These are phyloP conservation scores for Tagetes erecta DNA, from an alignment of 129 eudicot genomes.

Conservation along the genomic window DNA sequence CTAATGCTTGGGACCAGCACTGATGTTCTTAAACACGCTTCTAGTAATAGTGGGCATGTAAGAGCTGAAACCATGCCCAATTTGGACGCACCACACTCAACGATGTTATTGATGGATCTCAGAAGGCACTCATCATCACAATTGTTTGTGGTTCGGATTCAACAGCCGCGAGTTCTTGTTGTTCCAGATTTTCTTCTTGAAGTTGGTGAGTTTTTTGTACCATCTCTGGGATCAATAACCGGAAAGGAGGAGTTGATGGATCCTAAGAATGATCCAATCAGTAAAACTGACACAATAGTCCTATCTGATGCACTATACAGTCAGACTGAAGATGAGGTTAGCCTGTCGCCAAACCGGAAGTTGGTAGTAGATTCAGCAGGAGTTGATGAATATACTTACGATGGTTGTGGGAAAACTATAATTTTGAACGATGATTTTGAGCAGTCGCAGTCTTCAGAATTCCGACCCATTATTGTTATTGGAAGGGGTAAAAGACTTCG, in stretches of 20 bases:
- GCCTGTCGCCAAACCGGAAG: conserved; percentile 69
- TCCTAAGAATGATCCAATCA: conserved; percentile 85
- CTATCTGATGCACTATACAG: conserved; percentile 56
- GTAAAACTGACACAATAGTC: conserved; percentile 52
- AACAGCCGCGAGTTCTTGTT: conserved; percentile 91
- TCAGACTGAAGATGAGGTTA: conserved; percentile 74
- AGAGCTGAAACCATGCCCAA: conserved; percentile 43
- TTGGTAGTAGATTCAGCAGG: conserved; percentile 80
- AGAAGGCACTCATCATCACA: conserved; percentile 82
- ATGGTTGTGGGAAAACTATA: conserved; percentile 85
- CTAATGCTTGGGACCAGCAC: conserved; percentile 92
- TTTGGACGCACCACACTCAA: conserved; percentile 64
- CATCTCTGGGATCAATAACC: conserved; percentile 80
- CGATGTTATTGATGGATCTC: conserved; percentile 87
- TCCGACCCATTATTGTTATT: conserved; percentile 72
- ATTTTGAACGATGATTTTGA: conserved; percentile 51
- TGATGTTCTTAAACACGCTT: conserved; percentile 61
- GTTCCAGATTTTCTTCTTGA: conserved; percentile 96
- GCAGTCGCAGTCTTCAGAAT: conserved; percentile 50
- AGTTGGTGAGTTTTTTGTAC: conserved; percentile 88
- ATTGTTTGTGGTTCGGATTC: conserved; percentile 74
- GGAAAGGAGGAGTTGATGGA: conserved; percentile 95
- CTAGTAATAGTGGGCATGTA: conserved; percentile 38
- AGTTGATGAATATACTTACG: conserved; percentile 78
- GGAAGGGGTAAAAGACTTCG: conserved; percentile 89